phyloP scores from a whole-genome alignment of 2,329 filamentous ascomycete genomes.

The Tolypocladium ovalisporum region DNA sequence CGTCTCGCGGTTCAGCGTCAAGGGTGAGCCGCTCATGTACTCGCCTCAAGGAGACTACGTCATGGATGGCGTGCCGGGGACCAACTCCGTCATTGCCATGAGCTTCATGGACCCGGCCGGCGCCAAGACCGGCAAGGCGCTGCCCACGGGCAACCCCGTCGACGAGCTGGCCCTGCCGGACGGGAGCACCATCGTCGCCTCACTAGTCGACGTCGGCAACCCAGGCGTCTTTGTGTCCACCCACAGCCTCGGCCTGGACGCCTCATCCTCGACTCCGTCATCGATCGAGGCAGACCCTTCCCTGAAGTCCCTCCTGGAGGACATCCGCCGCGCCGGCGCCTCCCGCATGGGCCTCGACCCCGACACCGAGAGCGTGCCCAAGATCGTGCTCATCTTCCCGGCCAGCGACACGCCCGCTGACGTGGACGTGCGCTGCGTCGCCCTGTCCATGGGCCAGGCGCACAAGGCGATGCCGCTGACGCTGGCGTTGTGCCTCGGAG shows the following conservation, averaged over 20 bases:
- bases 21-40: conserved; percentile 21
- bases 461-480: conserved; percentile 47
- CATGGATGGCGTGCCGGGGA: conserved; percentile 55
- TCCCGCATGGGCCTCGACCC: conserved; percentile 49
- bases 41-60: conserved; percentile 36
- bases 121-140: conserved; percentile 45
- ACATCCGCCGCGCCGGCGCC: conserved; percentile 45
- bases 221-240: conserved; percentile 53
- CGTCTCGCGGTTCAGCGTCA: conserved; percentile 42
- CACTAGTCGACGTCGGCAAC: conserved; percentile 53
- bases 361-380: conserved; percentile 41
- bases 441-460: conserved; percentile 43
- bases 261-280: conserved; percentile 40
- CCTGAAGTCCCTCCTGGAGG: conserved; percentile 37
- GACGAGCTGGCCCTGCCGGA: conserved; percentile 34
- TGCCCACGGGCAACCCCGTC: conserved; percentile 39
- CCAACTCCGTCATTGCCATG: conserved; percentile 43
- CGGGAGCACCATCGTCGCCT: conserved; percentile 31
- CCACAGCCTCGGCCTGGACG: conserved; percentile 32
- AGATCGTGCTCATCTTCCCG: conserved; percentile 41
- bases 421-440: conserved; percentile 32
- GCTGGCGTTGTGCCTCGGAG: conserved; percentile 38
- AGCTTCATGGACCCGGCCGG: conserved; percentile 53
- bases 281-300: conserved; percentile 34
- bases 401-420: conserved; percentile 12